Evolutionary conservation across 352 stramenopile genomes (phyloP), one percentile per base, ranked within the genome.

Genomic region (Phytophthora hybrid): DNA sequence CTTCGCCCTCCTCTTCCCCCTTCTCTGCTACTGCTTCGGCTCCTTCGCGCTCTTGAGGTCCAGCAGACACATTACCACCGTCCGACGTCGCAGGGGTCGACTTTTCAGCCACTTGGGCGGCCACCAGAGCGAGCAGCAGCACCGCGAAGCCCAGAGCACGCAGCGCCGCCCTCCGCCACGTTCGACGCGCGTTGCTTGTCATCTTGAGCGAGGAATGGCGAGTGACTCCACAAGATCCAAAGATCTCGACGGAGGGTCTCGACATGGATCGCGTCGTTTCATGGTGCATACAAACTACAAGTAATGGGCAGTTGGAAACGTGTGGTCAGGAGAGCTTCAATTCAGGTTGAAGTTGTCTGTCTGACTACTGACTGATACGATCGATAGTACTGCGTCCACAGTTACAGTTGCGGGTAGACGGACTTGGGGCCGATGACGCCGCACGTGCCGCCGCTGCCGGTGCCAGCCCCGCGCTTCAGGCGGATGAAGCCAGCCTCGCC

Each of bases 401-500:
- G 14, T 57, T 81, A 89, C 32, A 92, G 71, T 13, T 84, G 53
- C 13, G 85, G 85, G 73, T 88, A 91, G 37, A 93, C 82, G 34
- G 77, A 87, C 73, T 90, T 88, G 39, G 76, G 60, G 5, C 82
- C 80, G 32, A 91, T 78, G 62, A 92, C 69, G 46, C 83, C 83
- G 60, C 85, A 91, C 16, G 82, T 88, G 34, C 82, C 84, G 1
- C 46, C 58, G 31, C 32, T 76, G 55, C 59, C 70, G 5, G 71
- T 78, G n/a, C 80, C 82, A 1, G 69, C 39, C 74, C 88, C 97
- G 83, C 64, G 96, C 39, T 97, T 88, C 10, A 99, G 84, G 21
- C 89, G 88, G 54, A 99, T 98, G 88, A 95, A 99, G 64, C 97
- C 97, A 19, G 80, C 78, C 63, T 98, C 93, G 59, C 97, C 98